Base-by-base conservation (phyloP, 2,329 filamentous ascomycete species). In the Clonostachys solani region DNA sequence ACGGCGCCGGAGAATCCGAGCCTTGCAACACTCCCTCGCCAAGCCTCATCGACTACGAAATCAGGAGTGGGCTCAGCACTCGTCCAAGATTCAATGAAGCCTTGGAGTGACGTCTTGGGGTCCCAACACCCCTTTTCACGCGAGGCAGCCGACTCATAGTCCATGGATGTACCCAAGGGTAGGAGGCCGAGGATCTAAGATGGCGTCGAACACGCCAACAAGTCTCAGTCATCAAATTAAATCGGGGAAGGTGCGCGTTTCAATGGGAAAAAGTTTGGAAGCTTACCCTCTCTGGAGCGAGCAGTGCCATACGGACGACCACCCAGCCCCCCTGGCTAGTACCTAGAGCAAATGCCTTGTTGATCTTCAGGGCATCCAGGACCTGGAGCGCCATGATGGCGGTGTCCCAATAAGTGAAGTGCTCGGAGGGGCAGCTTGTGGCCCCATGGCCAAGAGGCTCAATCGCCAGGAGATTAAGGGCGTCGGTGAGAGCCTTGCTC, bases 391-490 rank as follows among this genome's bases (percentile, higher is more conserved):
- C 71, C 73, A 83, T 73, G 49, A 68, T 61, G 41, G 76, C 75
- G 4, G 74, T 63, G 56, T 80, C 77, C 77, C 77, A 80, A 62
- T 77, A 78, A 3, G 73, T 79, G 54, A 75, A 80, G 49, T 75
- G 71, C 54, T 77, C 73, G 0, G 56, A 54, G n/a, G 58, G 46
- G 18, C 34, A 47, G 47, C 58, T 62, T 2, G 75, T 78, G 15
- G 68, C 60, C 50, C 75, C 75, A 53, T 80, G 75, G 47, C 75
- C 76, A 1, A 80, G 67, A 2, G 73, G 74, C 60, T 79, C 76
- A 47, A 80, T 67, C 40, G 75, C 75, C 6, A 79, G 58, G 6
- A 80, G 63, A 54, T 79, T 79, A 54, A 70, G 64, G 6, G 61
- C 63, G 29, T 60, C 56, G 0, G 67, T 69, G 18, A 79, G 64